phyloP scores from a whole-genome alignment of 805 yeast species.

The Wickerhamiella spandovensis region DNA sequence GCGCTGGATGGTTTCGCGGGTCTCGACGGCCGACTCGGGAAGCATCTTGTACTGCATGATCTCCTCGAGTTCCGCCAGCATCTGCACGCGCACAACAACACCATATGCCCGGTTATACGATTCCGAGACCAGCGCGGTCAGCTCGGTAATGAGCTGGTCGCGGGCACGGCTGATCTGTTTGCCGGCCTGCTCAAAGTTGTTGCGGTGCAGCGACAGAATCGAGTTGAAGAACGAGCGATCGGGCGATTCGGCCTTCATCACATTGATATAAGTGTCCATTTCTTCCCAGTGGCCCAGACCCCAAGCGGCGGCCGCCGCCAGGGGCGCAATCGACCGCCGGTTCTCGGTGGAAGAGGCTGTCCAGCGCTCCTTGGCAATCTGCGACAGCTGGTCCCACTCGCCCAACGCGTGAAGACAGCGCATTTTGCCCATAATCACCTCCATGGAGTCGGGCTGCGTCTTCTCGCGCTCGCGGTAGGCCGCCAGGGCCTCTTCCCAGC shows the following conservation, averaged over 20 bases:
- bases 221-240: constrained; percentile 94
- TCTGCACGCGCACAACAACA: constrained; percentile 91
- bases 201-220: constrained; percentile 69
- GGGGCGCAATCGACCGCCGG: constrained; percentile 77
- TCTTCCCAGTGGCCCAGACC: constrained; percentile 94
- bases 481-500: constrained; percentile 95
- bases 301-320: constrained; percentile 99
- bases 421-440: constrained; percentile 94
- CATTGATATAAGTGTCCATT: constrained; percentile 81
- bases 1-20: constrained; percentile 57
- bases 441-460: constrained; percentile 47
- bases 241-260: constrained; percentile 85
- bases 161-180: constrained; percentile 72
- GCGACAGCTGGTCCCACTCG: constrained; percentile 89
- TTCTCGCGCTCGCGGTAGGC: constrained; percentile 74
- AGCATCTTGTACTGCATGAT: constrained; percentile 77
- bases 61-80: constrained; percentile 94
- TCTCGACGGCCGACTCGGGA: constrained; percentile 68
- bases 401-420: constrained; percentile 96
- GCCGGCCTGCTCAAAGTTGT: constrained; percentile 71
- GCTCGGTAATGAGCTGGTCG: constrained; percentile 79
- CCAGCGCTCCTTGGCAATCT: constrained; percentile 83
- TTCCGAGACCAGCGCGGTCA: constrained; percentile 88
- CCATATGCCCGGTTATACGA: constrained; percentile 94
- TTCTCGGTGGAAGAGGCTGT: constrained; percentile 53